These are phyloP conservation scores for Ustilago nuda DNA, from an alignment of 1,284 basidiomycete species.

Conservation along the genomic window DNA sequence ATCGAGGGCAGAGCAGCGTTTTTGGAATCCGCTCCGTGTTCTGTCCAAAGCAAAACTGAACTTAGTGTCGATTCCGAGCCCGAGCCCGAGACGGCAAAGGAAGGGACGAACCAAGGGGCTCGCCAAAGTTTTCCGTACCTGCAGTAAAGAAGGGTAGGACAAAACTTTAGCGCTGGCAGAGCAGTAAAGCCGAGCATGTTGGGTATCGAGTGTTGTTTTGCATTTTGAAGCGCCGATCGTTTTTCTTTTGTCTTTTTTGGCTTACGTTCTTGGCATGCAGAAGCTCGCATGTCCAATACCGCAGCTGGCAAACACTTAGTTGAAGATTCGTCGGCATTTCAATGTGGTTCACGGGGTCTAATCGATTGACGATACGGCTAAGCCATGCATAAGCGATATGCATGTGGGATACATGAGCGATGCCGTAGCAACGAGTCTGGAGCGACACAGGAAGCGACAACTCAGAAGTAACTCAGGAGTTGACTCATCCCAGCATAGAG, in stretches of 20 bases:
- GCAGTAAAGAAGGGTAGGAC: neutral
- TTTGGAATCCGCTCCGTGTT: neutral
- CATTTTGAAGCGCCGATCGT: conserved; percentile 3
- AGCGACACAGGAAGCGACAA: no score
- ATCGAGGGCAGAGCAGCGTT: neutral
- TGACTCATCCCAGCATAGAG: no score
- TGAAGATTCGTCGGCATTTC: no score
- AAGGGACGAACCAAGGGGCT: neutral
- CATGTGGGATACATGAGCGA: no score
- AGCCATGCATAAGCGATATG: no score
- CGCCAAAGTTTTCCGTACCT: neutral
- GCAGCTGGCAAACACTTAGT: conserved; percentile 2
- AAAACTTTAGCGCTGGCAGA: conserved; percentile 5
- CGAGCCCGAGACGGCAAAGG: neutral
- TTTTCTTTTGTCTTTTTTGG: neutral
- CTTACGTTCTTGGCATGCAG: conserved; percentile 12
- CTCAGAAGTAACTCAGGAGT: no score
- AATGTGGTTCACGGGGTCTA: no score
- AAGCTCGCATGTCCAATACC: neutral
- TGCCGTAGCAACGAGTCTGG: no score
- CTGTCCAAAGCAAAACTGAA: neutral
- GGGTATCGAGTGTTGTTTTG: neutral
- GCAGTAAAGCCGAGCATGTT: neutral
- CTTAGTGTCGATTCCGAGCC: neutral
- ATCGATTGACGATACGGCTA: no score